Evolutionary conservation across 495 filamentous ascomycete genomes (phyloP), one percentile per base, ranked within the genome.

Genomic region (Poronia punctata): DNA sequence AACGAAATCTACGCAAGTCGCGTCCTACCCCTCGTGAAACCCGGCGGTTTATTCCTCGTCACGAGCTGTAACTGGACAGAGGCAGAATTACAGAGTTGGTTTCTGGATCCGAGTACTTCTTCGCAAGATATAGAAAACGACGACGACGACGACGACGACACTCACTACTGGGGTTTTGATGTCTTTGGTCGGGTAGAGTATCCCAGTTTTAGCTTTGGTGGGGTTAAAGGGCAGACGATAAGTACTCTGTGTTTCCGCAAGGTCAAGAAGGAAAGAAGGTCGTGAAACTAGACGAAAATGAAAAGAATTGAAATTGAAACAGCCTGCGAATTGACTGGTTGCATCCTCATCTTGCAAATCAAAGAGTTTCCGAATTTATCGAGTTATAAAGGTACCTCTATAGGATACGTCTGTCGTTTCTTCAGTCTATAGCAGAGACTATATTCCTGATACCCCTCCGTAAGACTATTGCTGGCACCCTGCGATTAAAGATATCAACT

Each of bases 41-140:
- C 60, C 5, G 82, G 81, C 3, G 88, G 88, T 2, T 67, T 83
- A 28, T 72, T 96, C 51, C 56, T 95, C 22, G 76, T 98, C 16
- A 96, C 92, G 46, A 94, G 86, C 54, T 98, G 92, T 59, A 98
- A 98, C 65, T 98, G 92, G 92, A 95, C 92, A 24, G 87, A 92
- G 67, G 73, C 78, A 40, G 92, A 98, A 70, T 61, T 98, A 53
- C 65, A 70, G 43, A 56, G 52, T 8, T 93, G 88, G 87, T 89
- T 94, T 60, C 74, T 65, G 34, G 60, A 14, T 38, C 40, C 39
- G 4, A 45, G 35, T 0, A 41, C 43, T 1, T 44, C 41, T 10
- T 16, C 20, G 22, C 32, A 32, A 6, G 26, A 38, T n/a, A 31
- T 44, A 1, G 29, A 32, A 16, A 19, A 21, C 32, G n/a, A 5